These are phyloP conservation scores for Metschnikowia lachancei DNA, from an alignment of 805 yeast genomes.

Conservation along the genomic window DNA sequence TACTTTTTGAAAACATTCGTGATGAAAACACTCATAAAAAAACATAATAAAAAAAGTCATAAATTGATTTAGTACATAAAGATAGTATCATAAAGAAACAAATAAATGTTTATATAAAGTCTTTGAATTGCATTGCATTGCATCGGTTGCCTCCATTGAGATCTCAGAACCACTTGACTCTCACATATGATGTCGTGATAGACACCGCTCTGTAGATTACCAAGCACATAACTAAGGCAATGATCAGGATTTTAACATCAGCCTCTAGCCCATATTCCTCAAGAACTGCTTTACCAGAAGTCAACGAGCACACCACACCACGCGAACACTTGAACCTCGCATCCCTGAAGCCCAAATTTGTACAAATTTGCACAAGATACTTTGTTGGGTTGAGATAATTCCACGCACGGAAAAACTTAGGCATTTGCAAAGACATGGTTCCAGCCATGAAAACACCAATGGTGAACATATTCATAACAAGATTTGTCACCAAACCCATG, in stretches of 20 bases:
- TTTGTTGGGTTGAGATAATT: slow-evolving; percentile 78
- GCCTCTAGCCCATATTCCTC: slow-evolving; percentile 46
- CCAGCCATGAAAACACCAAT: slow-evolving; percentile 85
- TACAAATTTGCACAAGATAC: slow-evolving; percentile 60
- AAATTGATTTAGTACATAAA: too few species aligned
- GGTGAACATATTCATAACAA: slow-evolving; percentile 63
- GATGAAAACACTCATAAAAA: too few species aligned
- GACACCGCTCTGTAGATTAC: slow-evolving; percentile 44
- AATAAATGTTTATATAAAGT: neutral
- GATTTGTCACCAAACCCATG: slow-evolving; percentile 76
- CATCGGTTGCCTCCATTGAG: too few species aligned
- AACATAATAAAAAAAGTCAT: too few species aligned
- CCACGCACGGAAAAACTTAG: slow-evolving; percentile 60
- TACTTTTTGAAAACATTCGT: too few species aligned
- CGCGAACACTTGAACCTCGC: slow-evolving; percentile 49
- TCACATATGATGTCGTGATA: slow-evolving; percentile 22
- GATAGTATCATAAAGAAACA: neutral
- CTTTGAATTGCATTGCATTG: neutral
- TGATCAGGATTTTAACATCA: slow-evolving; percentile 37
- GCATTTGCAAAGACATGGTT: slow-evolving; percentile 74
- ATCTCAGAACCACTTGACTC: slow-evolving; percentile 28
- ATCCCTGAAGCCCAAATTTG: slow-evolving; percentile 56
- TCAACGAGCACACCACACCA: slow-evolving; percentile 44
- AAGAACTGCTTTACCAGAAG: slow-evolving; percentile 55
- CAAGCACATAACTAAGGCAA: slow-evolving; percentile 38